Evolutionary conservation across 805 yeast species (phyloP), one percentile per base, ranked within the genome.

Genomic region (Kregervanrija delftensis): DNA sequence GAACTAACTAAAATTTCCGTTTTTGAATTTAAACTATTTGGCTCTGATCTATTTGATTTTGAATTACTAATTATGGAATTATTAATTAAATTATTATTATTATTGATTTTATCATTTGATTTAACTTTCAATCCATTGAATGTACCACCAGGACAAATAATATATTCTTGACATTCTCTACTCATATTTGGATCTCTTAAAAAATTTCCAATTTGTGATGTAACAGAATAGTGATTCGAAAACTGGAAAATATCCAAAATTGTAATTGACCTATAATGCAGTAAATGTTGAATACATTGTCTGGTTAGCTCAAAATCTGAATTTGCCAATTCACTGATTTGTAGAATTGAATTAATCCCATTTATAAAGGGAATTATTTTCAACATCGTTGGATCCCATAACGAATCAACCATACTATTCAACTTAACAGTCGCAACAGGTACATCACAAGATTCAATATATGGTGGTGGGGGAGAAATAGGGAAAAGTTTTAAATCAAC

Each of bases 311-410:
- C 68, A 51, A 80, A 81, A 57, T 89, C 95, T 34, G 96, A 83
- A 55, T 86, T 80, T 1, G 96, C 87, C 42, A 89, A 63, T 42
- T 79, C 77, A 14, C 96, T 78, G 34, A 95, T 91, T 44, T 75
- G 73, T 33, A 79, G 72, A 14, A 93, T 79, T 5, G 93, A 86
- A 60, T 91, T 91, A 40, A 89, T 71, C 1, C 99, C 99, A 56
- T 93, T 79, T 41, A 93, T 87, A 52, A 72, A 84, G 0, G 96
- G 96, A 10, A 87, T 65, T 17, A 93, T 86, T 53, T 85, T 83
- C 39, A 88, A 70, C 93, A 93, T 84, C 2, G 98, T 91, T 1
- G 97, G 97, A 63, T 93, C 99, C 97, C 99, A 93, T 55, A 86
- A 83, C 8, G 86, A 83, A 62, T 93, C 99, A 37, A 87, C 81